Evolutionary conservation across 164 flowering plant genomes (phyloP).

Genomic region (Tinospora cordifolia): DNA sequence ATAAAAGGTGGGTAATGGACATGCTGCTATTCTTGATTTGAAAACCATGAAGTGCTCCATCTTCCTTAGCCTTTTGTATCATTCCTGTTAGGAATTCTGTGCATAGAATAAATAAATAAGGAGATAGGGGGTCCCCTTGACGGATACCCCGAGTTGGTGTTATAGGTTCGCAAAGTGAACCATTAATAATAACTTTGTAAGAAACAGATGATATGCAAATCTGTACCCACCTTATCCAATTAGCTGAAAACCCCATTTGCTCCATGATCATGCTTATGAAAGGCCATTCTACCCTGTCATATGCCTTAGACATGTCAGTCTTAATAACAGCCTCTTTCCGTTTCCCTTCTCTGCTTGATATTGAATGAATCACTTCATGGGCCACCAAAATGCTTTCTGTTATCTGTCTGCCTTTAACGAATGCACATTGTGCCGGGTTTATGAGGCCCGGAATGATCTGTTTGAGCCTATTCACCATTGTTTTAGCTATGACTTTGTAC

Average conservation of each 20-base stretch:
- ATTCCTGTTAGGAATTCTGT: no score
- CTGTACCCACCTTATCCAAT: neutral
- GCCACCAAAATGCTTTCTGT: no score
- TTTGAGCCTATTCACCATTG: neutral
- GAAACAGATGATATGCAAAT: neutral
- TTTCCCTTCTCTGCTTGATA: no score
- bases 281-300: neutral
- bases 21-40: no score
- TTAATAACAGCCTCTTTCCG: neutral
- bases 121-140: neutral
- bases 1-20: no score
- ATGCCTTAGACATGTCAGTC: neutral
- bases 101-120: neutral
- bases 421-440: neutral
- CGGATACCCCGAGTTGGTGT: neutral
- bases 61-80: no score
- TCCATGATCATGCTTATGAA: neutral
- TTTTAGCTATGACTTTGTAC: neutral
- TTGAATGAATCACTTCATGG: neutral
- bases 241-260: neutral
- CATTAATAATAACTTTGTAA: neutral
- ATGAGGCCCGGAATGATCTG: neutral
- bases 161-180: neutral
- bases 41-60: no score
- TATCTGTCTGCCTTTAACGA: neutral